Conservation (phyloP, 2,329 filamentous ascomycete genomes). For the Lecanicillium sp. region DNA sequence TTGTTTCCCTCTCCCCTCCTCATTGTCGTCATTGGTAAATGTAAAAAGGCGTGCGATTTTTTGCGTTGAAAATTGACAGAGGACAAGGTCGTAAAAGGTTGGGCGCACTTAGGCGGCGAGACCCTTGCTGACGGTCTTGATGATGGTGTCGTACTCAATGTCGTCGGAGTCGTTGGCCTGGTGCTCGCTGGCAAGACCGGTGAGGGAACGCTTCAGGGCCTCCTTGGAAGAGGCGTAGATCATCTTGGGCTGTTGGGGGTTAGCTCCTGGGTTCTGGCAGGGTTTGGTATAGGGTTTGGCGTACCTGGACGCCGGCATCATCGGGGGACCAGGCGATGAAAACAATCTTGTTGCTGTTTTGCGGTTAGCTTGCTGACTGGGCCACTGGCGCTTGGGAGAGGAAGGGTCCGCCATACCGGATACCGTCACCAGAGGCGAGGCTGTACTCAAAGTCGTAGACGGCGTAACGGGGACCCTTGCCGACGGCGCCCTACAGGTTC, state of each 20-base stretch:
- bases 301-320: conserved; percentile 71
- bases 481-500: conserved; percentile 43
- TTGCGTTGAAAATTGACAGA: neutral
- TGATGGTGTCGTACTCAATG: conserved; percentile 69
- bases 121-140: conserved; percentile 61
- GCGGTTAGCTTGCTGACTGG: conserved; percentile 22
- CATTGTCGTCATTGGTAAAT: conserved; percentile 3
- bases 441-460: conserved; percentile 81
- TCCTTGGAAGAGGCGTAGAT: conserved; percentile 87
- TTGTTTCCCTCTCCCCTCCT: neutral
- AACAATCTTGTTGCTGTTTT: conserved; percentile 64
- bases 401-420: no score
- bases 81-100: neutral
- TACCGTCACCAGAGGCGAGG: conserved; percentile 65
- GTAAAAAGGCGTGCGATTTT: neutral
- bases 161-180: conserved; percentile 82
- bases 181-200: conserved; percentile 67
- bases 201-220: conserved; percentile 72
- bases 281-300: conserved; percentile 23
- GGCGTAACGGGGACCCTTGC: conserved; percentile 72
- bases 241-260: conserved; percentile 65
- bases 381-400: no score
- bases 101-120: conserved; percentile 41
- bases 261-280: neutral
- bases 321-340: conserved; percentile 78